Base-by-base conservation (phyloP, 805 yeast genomes). In the Cyberlindnera bimundalis region DNA sequence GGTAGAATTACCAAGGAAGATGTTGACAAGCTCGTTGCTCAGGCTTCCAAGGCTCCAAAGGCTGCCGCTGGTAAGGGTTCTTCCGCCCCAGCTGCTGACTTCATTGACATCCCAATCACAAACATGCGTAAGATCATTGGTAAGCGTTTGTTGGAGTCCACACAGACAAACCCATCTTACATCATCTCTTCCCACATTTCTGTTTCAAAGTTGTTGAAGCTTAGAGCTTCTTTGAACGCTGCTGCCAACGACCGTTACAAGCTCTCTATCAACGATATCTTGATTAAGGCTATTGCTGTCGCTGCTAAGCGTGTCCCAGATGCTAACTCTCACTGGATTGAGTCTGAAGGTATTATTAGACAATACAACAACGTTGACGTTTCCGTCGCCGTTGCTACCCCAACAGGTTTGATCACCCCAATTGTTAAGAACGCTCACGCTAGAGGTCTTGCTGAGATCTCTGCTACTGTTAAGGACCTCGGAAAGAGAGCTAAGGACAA, bases 341-440 rank as follows among this genome's bases (percentile, higher is more conserved):
- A 82, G 63, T 68, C 75, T 29, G 84, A 93, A 70, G 88, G 89
- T 52, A 83, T 91, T 58, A 87, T 93, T 54, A 86, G 99, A 73
- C 90, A 85, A 70, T 93, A 79, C 78, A 72, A 74, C 59, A 83
- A 79, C 58, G 98, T 91, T 41, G 99, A 93, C 61, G 95, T 93
- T 42, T 89, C 98, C 18, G 97, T 91, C 46, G 99, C 99, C 29
- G 99, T 93, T 50, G 93, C 99, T 46, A 93, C 99, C 15, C 97
- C 98, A 64, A 79, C 95, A 37, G 99, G 99, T 37, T 76, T 93
- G 55, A 83, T 93, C 65, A 93, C 99, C 38, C 99, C 99, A 53
- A 91, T 93, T 58, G 90, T 93, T 53, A 81, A 79, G 67, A 74
- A 82, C 60, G 97, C 96, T 33, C 85, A 93, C 61, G 55, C 82